Conservation (phyloP, 164 flowering plant genomes). For the Kalanchoe fedtschenkoi region DNA sequence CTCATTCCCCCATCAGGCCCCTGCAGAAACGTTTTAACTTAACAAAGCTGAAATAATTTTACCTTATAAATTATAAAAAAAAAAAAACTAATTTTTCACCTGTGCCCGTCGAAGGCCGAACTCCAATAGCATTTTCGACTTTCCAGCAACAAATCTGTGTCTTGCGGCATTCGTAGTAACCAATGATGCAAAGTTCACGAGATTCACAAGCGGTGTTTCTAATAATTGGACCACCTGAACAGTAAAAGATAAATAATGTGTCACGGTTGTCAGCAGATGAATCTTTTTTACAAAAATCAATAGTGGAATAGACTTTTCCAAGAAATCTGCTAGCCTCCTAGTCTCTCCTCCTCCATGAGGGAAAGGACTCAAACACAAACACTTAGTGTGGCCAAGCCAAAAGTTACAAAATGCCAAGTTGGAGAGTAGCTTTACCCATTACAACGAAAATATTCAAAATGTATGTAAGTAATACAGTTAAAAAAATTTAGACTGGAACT, state of each 20-base stretch:
- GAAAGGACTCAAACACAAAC: too few relatives aligned
- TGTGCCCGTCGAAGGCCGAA: slow-evolving; percentile 98
- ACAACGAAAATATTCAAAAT: background rate
- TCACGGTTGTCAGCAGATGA: background rate
- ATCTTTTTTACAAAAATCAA: background rate
- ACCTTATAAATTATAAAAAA: slow-evolving; percentile 2
- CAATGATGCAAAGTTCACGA: slow-evolving; percentile 84
- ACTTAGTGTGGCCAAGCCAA: too few relatives aligned
- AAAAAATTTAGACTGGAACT: slow-evolving; percentile 21
- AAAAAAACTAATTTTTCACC: slow-evolving; percentile 24
- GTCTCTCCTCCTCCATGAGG: too few relatives aligned
- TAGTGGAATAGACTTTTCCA: background rate
- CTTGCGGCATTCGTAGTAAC: slow-evolving; percentile 99
- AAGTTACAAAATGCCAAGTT: too few relatives aligned
- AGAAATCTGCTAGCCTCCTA: background rate
- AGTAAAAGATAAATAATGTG: slow-evolving; percentile 6
- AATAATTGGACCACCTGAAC: slow-evolving; percentile 76
- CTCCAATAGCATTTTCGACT: slow-evolving; percentile 74
- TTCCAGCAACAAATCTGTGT: slow-evolving; percentile 94
- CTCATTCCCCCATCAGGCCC: slow-evolving; percentile 98
- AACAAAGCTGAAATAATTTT: background rate
- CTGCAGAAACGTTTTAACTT: slow-evolving; percentile 18
- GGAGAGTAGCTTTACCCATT: background rate
- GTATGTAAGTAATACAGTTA: background rate
- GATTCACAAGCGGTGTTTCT: slow-evolving; percentile 89